Percentiles rank a stretch among this genome's conserved stretches.
phyloP scores from a whole-genome alignment of 305 asterid species.

The Petunia hybrid region DNA sequence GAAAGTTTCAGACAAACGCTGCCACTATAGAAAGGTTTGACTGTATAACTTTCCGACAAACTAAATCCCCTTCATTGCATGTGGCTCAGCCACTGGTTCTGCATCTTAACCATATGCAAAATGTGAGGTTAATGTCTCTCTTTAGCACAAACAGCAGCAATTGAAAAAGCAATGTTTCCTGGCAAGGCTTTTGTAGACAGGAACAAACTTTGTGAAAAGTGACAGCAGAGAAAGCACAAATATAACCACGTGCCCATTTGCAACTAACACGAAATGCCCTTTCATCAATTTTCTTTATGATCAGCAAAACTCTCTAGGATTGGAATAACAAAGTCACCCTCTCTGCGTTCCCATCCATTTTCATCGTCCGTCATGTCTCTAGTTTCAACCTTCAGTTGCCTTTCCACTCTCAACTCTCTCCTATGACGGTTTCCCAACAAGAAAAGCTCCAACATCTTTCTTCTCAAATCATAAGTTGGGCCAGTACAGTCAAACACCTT shows the following conservation, averaged over 20 bases:
- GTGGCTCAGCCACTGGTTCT: too few relatives aligned
- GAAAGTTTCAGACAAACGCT: too few relatives aligned
- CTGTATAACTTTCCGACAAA: too few relatives aligned
- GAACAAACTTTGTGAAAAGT: too few relatives aligned
- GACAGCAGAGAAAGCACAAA: not conserved
- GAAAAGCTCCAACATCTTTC: constrained; percentile 70
- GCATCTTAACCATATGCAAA: too few relatives aligned
- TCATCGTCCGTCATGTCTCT: constrained; percentile 29
- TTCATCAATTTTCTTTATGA: not conserved
- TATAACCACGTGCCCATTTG: not conserved
- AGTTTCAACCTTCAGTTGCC: constrained; percentile 39
- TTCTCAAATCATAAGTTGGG: constrained; percentile 59
- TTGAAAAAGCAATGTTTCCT: not conserved
- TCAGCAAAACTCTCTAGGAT: constrained; percentile 51
- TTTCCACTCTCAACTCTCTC: constrained; percentile 42
- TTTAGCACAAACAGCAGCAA: too few relatives aligned
- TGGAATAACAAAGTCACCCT: constrained; percentile 68
- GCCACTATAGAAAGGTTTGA: too few relatives aligned
- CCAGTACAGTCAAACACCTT: constrained; percentile 64
- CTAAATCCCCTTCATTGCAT: too few relatives aligned
- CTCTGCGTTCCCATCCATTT: constrained; percentile 38
- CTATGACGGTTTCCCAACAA: constrained; percentile 66
- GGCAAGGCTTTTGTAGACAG: not conserved
- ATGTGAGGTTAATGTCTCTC: too few relatives aligned
- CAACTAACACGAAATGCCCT: not conserved